A percentile compares a stretch with the other conserved stretches of the same genome.
Conservation (phyloP, 2,329 filamentous ascomycete genomes). For the Zasmidium angulare region DNA sequence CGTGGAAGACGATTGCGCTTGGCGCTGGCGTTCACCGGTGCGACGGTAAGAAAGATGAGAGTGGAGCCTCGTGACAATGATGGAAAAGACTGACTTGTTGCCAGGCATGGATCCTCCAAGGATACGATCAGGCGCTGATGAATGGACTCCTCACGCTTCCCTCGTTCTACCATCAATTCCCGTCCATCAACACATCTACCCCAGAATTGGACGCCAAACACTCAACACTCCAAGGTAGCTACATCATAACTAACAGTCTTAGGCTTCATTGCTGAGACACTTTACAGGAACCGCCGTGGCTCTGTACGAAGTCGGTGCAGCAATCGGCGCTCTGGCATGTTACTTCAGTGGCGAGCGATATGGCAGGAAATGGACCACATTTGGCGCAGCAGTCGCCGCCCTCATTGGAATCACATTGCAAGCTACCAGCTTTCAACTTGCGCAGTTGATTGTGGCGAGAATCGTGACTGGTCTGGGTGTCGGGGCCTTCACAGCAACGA, state of each 20-base stretch:
- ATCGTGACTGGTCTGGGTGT: constrained; percentile 52
- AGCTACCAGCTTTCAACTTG: constrained; percentile 36
- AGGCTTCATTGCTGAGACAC: constrained; percentile 6
- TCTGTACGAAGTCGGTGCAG: constrained; percentile 31
- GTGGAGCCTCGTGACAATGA: not conserved
- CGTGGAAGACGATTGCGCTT: constrained; percentile 18
- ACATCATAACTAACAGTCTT: not conserved
- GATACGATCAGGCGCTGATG: constrained; percentile 40
- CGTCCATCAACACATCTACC: constrained; percentile 35
- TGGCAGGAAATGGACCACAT: constrained; percentile 44
- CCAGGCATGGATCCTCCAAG: constrained; percentile 17
- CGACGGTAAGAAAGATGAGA: constrained; percentile 4
- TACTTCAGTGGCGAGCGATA: constrained; percentile 44
- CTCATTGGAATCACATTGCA: constrained; percentile 44
- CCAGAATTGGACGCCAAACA: constrained; percentile 16
- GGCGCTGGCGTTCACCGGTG: constrained; percentile 24
- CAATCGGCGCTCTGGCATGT: constrained; percentile 34
- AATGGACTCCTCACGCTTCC: constrained; percentile 44
- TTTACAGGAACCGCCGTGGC: constrained; percentile 33
- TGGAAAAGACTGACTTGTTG: not conserved
- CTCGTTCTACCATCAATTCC: constrained; percentile 42
- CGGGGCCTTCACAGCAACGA: constrained; percentile 25
- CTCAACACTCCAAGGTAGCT: constrained; percentile 28
- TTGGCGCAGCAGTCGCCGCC: constrained; percentile 40
- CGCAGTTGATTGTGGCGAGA: constrained; percentile 54